These are phyloP conservation scores for Cryphonectria carpinicola DNA, from an alignment of 2,329 filamentous ascomycete species.

Conservation along the genomic window DNA sequence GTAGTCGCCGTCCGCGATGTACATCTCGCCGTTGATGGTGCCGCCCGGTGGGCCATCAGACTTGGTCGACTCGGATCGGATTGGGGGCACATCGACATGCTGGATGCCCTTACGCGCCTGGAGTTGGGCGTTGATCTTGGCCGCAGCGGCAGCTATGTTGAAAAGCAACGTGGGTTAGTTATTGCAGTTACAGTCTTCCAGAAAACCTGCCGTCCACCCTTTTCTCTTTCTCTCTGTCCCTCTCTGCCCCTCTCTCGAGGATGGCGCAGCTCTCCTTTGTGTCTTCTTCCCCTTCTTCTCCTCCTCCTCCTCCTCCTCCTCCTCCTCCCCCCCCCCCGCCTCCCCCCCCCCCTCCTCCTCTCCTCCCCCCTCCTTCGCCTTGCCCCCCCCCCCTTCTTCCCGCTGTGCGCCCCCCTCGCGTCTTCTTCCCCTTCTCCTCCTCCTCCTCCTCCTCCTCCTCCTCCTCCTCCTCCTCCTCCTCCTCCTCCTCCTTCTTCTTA, in stretches of 20 bases:
- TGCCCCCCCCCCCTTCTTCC: too few species aligned
- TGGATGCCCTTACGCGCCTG: conserved; percentile 88
- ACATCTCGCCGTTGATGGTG: conserved; percentile 83
- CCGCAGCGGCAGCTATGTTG: conserved; percentile 77
- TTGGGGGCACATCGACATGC: conserved; percentile 86
- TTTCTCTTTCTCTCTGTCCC: neutral
- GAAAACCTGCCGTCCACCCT: neutral
- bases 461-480: conserved; percentile 29
- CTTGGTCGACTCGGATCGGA: conserved; percentile 54
- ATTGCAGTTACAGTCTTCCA: neutral
- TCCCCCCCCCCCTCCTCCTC: conserved; percentile 27
- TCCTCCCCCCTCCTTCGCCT: too few species aligned
- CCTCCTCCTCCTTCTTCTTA: conserved; percentile 43
- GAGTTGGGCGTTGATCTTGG: conserved; percentile 81
- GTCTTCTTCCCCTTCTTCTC: neutral
- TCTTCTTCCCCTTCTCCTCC: neutral
- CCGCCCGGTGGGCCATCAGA: conserved; percentile 48
- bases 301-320: conserved; percentile 33
- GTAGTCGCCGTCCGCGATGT: conserved; percentile 94
- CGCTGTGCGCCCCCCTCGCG: too few species aligned
- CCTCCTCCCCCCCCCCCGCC: neutral
- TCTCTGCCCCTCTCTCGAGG: neutral
- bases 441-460: too few species aligned
- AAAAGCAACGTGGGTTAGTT: neutral
- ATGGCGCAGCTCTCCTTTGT: neutral